Evolutionary conservation across 2,329 filamentous ascomycete genomes (phyloP).

Genomic region (Aureobasidium leucospermi): DNA sequence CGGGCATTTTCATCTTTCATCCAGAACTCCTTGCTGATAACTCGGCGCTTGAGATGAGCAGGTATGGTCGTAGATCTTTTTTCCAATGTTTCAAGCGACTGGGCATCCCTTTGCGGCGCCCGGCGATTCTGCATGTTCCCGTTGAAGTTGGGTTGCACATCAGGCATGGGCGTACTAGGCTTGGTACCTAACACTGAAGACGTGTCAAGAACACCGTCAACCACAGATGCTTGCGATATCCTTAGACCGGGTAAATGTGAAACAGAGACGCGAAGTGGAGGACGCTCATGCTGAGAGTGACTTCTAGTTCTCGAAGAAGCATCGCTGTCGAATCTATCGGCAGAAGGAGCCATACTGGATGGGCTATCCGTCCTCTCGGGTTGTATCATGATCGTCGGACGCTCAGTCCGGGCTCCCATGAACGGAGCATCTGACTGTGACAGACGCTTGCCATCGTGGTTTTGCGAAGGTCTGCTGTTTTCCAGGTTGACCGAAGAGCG

Average conservation of each 20-base stretch:
- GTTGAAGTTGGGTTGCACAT: conserved; percentile 15
- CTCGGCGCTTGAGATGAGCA: conserved; percentile 69
- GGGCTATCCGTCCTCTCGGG: neutral
- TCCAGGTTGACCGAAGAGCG: neutral
- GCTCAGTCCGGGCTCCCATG: conserved; percentile 9
- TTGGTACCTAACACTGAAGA: neutral
- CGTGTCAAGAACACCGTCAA: conserved; percentile 13
- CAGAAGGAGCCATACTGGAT: neutral
- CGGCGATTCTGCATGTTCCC: conserved; percentile 11
- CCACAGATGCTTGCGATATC: conserved; percentile 39
- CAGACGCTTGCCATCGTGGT: neutral
- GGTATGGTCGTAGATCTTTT: conserved; percentile 26
- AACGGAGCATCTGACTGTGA: conserved; percentile 12
- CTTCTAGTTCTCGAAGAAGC: neutral
- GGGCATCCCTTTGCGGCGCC: neutral
- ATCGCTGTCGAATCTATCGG: neutral
- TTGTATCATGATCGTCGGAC: neutral
- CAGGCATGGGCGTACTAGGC: conserved; percentile 5
- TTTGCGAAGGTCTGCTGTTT: neutral
- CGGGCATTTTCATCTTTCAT: conserved; percentile 99
- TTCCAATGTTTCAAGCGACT: neutral
- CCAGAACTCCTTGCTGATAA: conserved; percentile 94
- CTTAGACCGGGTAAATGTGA: conserved; percentile 43
- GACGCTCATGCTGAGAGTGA: conserved; percentile 15
- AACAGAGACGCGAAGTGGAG: conserved; percentile 35